These are phyloP conservation scores for Escovopsis sp. DNA, from an alignment of 2,329 filamentous ascomycete genomes.

Conservation along the genomic window DNA sequence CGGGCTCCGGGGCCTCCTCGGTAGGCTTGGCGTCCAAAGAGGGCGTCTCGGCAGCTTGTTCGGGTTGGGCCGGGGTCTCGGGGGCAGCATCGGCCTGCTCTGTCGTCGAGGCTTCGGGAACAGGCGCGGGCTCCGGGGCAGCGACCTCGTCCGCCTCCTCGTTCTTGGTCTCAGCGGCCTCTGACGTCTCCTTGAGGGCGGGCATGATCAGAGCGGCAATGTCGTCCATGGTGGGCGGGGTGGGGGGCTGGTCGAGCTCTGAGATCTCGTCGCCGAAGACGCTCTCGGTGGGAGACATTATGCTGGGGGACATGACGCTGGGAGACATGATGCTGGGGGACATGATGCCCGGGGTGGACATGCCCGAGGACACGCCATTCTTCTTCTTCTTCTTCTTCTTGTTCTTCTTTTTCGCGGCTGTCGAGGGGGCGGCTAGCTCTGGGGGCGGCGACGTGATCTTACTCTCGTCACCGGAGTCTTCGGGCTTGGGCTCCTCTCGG, in stretches of 20 bases:
- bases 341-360: background rate
- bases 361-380: constrained; percentile 3
- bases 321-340: too few relatives aligned
- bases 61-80: background rate
- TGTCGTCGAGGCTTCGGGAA: constrained; percentile 1
- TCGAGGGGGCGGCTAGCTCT: constrained; percentile 1
- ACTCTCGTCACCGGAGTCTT: constrained; percentile 3
- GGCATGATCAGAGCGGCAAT: background rate
- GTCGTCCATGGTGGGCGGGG: constrained; percentile 4
- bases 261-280: constrained; percentile 2
- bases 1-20: background rate
- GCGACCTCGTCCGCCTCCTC: constrained; percentile 2
- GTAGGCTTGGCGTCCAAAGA: constrained; percentile 2
- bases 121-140: constrained; percentile 1
- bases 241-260: constrained; percentile 5
- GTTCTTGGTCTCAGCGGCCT: background rate
- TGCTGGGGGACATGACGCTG: constrained; percentile 1
- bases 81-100: too few relatives aligned
- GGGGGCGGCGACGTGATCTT: constrained; percentile 4
- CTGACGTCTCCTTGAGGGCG: constrained; percentile 1
- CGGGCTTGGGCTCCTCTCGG: background rate
- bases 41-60: constrained; percentile 2
- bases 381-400: constrained; percentile 8
- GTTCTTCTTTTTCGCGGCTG: constrained; percentile 5
- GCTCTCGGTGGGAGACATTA: background rate